Conservation (phyloP, 2,329 filamentous ascomycete species). For the Westerdykella aurantiaca region DNA sequence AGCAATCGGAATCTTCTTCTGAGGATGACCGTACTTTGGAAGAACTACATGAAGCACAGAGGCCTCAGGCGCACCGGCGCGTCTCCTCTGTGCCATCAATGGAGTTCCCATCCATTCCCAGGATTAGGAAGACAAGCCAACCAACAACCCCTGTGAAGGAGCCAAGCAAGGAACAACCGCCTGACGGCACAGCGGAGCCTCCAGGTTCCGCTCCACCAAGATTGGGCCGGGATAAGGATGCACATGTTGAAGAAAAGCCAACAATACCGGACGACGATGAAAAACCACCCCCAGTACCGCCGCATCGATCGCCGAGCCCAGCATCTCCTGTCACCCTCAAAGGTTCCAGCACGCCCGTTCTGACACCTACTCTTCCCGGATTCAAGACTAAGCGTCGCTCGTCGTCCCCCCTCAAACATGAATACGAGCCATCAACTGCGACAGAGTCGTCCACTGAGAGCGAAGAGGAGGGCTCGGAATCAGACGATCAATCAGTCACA, state of each 20-base stretch:
- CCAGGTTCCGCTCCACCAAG: slow-evolving; percentile 27
- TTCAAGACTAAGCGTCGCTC: slow-evolving; percentile 58
- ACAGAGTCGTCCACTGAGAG: slow-evolving; percentile 57
- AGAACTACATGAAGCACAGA: slow-evolving; percentile 20
- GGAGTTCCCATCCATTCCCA: slow-evolving; percentile 44
- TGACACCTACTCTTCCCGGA: slow-evolving; percentile 46
- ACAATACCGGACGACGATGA: slow-evolving; percentile 16
- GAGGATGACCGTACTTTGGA: slow-evolving; percentile 12
- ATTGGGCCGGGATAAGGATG: slow-evolving; percentile 19
- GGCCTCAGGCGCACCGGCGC: slow-evolving; percentile 38
- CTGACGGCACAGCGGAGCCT: slow-evolving; percentile 10
- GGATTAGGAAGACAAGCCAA: slow-evolving; percentile 38
- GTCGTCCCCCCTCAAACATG: slow-evolving; percentile 93
- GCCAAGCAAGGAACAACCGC: slow-evolving; percentile 2
- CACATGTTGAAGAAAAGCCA: slow-evolving; percentile 11
- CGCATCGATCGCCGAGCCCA: slow-evolving; percentile 50
- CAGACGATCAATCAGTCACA: slow-evolving; percentile 45
- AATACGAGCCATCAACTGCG: slow-evolving; percentile 82
- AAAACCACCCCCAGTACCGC: slow-evolving; percentile 42
- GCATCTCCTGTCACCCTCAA: slow-evolving; percentile 43
- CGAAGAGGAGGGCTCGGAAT: slow-evolving; percentile 48
- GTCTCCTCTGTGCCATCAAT: slow-evolving; percentile 46
- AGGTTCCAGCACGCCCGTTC: slow-evolving; percentile 40
- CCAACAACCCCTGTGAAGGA: slow-evolving; percentile 31
- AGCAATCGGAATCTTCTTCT: slow-evolving; percentile 17